Evolutionary conservation across 257 asterid genomes (phyloP).

Genomic region (Lavandula angustifolia): DNA sequence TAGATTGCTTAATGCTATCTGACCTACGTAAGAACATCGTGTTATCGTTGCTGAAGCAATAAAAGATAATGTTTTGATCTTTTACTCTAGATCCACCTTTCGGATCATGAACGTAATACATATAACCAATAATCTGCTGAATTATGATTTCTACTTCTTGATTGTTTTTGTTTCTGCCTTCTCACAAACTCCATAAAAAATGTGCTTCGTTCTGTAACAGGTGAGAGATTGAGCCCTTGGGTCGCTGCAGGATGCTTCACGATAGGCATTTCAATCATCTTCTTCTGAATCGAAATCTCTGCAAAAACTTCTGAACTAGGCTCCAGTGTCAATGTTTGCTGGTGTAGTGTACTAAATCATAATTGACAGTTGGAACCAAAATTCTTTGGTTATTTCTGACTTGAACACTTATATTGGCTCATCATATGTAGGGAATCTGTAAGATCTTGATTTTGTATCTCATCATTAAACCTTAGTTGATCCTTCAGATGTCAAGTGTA

Average conservation of each 20-base stretch:
- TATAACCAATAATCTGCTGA: background rate
- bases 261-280: constrained; percentile 80
- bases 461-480: too few species aligned
- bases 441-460: too few species aligned
- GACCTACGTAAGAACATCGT: background rate
- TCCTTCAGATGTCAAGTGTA: too few species aligned
- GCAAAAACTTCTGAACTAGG: constrained; percentile 4
- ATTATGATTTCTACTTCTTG: background rate
- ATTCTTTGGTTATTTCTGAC: constrained; percentile 19
- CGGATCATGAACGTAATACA: background rate
- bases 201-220: constrained; percentile 33
- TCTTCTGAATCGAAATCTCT: constrained; percentile 50
- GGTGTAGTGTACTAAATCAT: constrained; percentile 17
- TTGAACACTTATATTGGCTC: constrained; percentile 12
- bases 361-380: constrained; percentile 5
- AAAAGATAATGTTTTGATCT: background rate
- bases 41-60: constrained; percentile 6
- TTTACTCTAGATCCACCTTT: constrained; percentile 2
- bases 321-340: constrained; percentile 23
- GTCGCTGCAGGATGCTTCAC: constrained; percentile 80
- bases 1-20: too few species aligned
- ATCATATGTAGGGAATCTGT: too few species aligned
- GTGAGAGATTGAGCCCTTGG: constrained; percentile 92
- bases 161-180: background rate
- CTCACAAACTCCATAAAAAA: too few species aligned